A percentile compares a stretch with the other conserved stretches of the same genome.
phyloP scores from a whole-genome alignment of 2,329 filamentous ascomycete species.

The Epichloe baconii region DNA sequence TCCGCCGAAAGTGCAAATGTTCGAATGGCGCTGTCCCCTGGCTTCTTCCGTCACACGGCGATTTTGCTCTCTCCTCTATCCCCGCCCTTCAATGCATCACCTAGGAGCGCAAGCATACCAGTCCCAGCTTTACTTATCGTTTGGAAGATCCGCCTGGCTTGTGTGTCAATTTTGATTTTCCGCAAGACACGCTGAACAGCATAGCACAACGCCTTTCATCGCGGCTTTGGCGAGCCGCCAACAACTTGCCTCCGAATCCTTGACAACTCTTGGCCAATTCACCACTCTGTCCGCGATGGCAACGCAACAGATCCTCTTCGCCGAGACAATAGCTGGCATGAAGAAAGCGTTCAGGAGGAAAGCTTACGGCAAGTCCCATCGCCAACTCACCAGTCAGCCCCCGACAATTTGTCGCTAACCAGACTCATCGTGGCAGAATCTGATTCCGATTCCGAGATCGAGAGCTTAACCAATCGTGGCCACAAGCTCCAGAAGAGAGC shows the following conservation, averaged over 20 bases:
- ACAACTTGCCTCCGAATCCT: background rate
- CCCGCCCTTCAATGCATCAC: background rate
- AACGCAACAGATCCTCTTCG: constrained; percentile 47
- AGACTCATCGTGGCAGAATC: constrained; percentile 41
- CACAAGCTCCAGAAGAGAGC: constrained; percentile 69
- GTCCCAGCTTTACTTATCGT: background rate
- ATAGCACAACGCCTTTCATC: background rate
- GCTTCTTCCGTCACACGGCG: background rate
- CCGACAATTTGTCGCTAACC: constrained; percentile 9
- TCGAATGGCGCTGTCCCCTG: background rate
- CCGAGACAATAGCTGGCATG: constrained; percentile 55
- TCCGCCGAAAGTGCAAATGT: background rate
- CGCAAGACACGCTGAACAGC: background rate
- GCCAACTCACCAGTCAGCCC: background rate
- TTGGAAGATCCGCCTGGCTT: background rate
- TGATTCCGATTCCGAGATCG: constrained; percentile 63
- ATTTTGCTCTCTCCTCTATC: background rate
- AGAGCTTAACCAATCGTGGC: constrained; percentile 58
- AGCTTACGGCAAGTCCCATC: constrained; percentile 38
- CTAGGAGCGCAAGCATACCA: background rate
- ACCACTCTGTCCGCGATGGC: constrained; percentile 21
- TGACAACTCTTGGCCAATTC: background rate
- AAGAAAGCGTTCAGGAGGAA: constrained; percentile 54
- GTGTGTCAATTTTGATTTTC: background rate
- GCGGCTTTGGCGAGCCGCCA: background rate